Conservation (phyloP, 129 eudicot species). For the Kitagawia praeruptora region DNA sequence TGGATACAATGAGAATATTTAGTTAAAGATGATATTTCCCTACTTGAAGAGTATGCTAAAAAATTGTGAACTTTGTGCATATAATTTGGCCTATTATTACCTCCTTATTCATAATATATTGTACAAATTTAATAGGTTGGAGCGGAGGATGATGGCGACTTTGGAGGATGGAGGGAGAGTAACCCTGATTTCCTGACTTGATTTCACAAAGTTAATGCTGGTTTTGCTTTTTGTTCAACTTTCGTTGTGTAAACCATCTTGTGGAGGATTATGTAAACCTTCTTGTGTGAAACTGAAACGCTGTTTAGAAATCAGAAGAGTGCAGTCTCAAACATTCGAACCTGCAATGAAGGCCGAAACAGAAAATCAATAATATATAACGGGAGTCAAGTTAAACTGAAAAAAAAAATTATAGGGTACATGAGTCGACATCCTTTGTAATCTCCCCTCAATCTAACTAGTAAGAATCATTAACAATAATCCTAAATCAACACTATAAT, state of each 20-base stretch:
- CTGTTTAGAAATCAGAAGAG: neutral
- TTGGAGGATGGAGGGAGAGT: neutral
- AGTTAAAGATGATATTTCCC: neutral
- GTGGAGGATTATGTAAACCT: neutral
- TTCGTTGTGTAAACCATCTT: too few species aligned
- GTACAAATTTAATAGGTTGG: conserved; percentile 17
- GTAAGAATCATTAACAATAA: too few species aligned
- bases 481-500: too few species aligned
- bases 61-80: too few species aligned
- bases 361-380: neutral
- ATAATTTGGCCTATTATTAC: too few species aligned
- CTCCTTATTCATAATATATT: neutral
- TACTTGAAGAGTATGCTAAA: neutral
- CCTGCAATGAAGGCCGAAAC: neutral
- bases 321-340: neutral
- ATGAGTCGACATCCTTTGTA: too few species aligned
- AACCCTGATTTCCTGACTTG: neutral
- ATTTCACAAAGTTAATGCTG: neutral
- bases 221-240: neutral
- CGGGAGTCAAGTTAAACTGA: too few species aligned
- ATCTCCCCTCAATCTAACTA: too few species aligned
- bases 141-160: conserved; percentile 20
- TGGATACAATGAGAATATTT: neutral
- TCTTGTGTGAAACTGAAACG: neutral
- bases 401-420: too few species aligned